phyloP scores from a whole-genome alignment of 257 asterid genomes.

The Phtheirospermum japonicum region DNA sequence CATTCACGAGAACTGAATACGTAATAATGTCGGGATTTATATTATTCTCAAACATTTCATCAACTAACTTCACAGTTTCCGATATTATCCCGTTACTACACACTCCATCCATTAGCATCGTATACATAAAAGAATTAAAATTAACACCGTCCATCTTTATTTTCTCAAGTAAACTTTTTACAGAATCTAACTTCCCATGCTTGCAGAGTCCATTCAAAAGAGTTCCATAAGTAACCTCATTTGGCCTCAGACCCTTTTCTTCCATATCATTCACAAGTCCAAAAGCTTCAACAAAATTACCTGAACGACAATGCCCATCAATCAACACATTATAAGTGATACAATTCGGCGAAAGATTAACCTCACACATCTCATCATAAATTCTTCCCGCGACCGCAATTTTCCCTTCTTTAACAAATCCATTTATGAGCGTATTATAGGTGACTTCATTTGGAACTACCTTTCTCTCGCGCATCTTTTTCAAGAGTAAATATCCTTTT shows the following conservation, averaged over 20 bases:
- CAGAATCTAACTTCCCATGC: constrained; percentile 59
- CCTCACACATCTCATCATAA: constrained; percentile 62
- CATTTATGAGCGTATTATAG: constrained; percentile 73
- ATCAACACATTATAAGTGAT: constrained; percentile 72
- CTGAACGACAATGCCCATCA: constrained; percentile 66
- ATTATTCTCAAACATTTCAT: constrained; percentile 46
- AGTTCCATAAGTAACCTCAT: constrained; percentile 74
- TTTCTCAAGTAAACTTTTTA: constrained; percentile 49
- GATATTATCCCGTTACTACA: constrained; percentile 52
- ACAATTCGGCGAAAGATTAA: constrained; percentile 54
- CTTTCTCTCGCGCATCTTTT: constrained; percentile 65
- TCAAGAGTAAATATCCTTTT: constrained; percentile 72
- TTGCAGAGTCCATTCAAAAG: constrained; percentile 79
- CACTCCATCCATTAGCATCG: constrained; percentile 62
- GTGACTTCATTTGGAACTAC: constrained; percentile 71
- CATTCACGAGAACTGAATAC: constrained; percentile 78
- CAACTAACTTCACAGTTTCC: constrained; percentile 50
- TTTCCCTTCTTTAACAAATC: constrained; percentile 84
- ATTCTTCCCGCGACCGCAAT: constrained; percentile 56
- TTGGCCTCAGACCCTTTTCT: constrained; percentile 49
- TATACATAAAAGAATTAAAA: constrained; percentile 48
- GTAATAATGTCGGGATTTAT: constrained; percentile 63
- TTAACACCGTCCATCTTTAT: constrained; percentile 48
- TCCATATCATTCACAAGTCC: constrained; percentile 64
- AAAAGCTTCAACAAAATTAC: constrained; percentile 57